Conservation (phyloP, 225 moss, liverwort and hornwort genomes). For the Pseudoscleropodium purum region DNA sequence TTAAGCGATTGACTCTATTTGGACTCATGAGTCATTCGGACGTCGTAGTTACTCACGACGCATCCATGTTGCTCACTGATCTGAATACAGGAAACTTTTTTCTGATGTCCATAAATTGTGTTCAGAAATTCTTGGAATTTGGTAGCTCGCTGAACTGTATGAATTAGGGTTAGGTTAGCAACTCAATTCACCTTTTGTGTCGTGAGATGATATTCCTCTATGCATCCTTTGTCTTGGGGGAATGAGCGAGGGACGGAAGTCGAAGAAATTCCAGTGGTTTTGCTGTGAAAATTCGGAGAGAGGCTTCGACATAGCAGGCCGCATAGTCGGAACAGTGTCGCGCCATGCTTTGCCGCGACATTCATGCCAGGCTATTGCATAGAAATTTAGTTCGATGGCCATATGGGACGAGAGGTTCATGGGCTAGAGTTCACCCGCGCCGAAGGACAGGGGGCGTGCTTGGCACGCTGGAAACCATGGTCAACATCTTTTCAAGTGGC, state of each 20-base stretch:
- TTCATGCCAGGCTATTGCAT: no score
- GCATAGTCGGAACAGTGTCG: no score
- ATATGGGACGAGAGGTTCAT: no score
- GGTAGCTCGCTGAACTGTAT: not conserved
- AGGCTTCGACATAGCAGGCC: no score
- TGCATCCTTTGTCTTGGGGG: not conserved
- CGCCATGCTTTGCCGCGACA: no score
- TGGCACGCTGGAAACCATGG: no score
- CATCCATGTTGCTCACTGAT: not conserved
- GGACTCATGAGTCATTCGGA: not conserved
- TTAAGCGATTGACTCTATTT: not conserved
- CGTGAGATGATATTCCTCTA: not conserved
- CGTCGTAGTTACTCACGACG: not conserved
- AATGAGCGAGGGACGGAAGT: not conserved
- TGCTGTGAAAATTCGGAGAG: no score
- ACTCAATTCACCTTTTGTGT: not conserved
- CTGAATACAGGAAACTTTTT: not conserved
- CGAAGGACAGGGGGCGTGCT: no score
- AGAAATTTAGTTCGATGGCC: no score
- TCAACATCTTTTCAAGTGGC: no score
- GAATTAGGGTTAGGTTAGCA: not conserved
- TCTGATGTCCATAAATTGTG: not conserved
- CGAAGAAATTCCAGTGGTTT: not conserved
- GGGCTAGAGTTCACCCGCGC: no score
- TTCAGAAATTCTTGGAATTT: not conserved